phyloP scores from a whole-genome alignment of 1,139 yeast genomes.

The Protomyces inouyei region DNA sequence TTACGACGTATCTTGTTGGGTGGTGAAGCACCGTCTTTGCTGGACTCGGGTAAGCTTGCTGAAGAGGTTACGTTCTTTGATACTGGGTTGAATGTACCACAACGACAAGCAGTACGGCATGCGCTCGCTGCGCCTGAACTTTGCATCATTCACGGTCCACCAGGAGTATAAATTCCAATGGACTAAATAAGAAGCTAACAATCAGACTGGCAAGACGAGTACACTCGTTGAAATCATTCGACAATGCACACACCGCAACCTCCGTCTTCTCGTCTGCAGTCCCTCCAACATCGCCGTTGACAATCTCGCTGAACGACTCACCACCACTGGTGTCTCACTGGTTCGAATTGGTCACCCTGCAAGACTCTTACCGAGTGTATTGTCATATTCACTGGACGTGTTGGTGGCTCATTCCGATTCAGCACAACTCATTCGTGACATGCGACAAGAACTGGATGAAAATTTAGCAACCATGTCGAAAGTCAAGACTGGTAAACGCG shows the following conservation, averaged over 20 bases:
- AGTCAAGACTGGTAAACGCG: constrained; percentile 50
- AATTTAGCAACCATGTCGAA: constrained; percentile 59
- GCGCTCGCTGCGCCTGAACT: constrained; percentile 47
- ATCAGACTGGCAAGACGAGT: constrained; percentile 66
- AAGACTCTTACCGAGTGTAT: constrained; percentile 57
- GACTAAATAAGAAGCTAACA: neutral
- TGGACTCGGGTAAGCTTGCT: neutral
- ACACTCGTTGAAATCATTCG: constrained; percentile 80
- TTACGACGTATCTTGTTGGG: constrained; percentile 29
- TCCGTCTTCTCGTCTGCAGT: constrained; percentile 82
- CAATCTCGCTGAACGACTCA: constrained; percentile 73
- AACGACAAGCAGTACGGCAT: constrained; percentile 57
- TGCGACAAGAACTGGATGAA: constrained; percentile 64
- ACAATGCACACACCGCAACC: constrained; percentile 59
- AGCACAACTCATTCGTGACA: constrained; percentile 61
- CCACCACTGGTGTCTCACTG: constrained; percentile 50
- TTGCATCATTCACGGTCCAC: constrained; percentile 68
- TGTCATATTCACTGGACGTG: constrained; percentile 72
- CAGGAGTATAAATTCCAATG: constrained; percentile 44
- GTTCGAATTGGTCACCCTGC: constrained; percentile 94
- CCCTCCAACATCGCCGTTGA: constrained; percentile 92
- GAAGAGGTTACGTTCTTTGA: constrained; percentile 46
- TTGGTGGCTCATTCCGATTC: constrained; percentile 59
- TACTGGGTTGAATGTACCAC: constrained; percentile 60
- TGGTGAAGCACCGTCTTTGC: neutral